A percentile compares a stretch with the other conserved stretches of the same genome.
These are phyloP conservation scores for Dentipellis fragilis DNA, from an alignment of 768 basidiomycete species.

Conservation along the genomic window DNA sequence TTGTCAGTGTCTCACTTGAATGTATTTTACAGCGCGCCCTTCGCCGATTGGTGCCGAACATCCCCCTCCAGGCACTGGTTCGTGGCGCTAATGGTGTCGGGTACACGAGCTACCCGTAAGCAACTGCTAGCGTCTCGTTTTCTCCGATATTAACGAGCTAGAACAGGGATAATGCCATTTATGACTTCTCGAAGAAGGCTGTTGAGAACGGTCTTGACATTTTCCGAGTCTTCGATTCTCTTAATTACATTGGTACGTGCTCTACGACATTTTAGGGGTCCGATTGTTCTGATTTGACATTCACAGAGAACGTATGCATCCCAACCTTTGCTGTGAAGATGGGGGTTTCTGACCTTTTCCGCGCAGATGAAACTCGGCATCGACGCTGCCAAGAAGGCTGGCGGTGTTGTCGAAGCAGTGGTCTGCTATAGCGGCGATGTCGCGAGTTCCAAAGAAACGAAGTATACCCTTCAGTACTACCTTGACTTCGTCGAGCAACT, in stretches of 20 bases:
- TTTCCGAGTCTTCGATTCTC: slow-evolving; percentile 97
- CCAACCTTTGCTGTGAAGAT: not conserved
- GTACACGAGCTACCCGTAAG: slow-evolving; percentile 95
- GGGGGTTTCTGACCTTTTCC: not conserved
- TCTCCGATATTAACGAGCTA: not conserved
- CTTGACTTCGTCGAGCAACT: slow-evolving; percentile 91
- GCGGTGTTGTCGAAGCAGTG: slow-evolving; percentile 94
- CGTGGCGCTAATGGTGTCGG: slow-evolving; percentile 99
- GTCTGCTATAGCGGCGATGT: slow-evolving; percentile 99
- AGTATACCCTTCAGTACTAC: slow-evolving; percentile 97
- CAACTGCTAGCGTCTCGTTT: not conserved
- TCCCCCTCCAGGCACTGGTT: slow-evolving; percentile 95
- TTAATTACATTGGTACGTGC: slow-evolving; percentile 90
- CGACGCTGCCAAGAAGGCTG: slow-evolving; percentile 98
- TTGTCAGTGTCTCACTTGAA: slow-evolving; percentile 3
- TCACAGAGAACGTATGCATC: slow-evolving; percentile 56
- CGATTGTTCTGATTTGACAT: not conserved
- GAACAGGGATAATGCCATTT: slow-evolving; percentile 90
- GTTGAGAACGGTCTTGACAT: slow-evolving; percentile 99
- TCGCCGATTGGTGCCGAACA: slow-evolving; percentile 94
- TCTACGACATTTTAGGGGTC: not conserved
- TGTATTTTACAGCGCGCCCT: slow-evolving; percentile 56
- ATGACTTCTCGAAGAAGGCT: slow-evolving; percentile 98
- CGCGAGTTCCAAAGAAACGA: slow-evolving; percentile 87
- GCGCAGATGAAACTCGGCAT: slow-evolving; percentile 91